A percentile compares a stretch with the other conserved stretches of the same genome.
Evolutionary conservation across 202 grass and related monocot species (phyloP).

Genomic region (Zoysia matrella): DNA sequence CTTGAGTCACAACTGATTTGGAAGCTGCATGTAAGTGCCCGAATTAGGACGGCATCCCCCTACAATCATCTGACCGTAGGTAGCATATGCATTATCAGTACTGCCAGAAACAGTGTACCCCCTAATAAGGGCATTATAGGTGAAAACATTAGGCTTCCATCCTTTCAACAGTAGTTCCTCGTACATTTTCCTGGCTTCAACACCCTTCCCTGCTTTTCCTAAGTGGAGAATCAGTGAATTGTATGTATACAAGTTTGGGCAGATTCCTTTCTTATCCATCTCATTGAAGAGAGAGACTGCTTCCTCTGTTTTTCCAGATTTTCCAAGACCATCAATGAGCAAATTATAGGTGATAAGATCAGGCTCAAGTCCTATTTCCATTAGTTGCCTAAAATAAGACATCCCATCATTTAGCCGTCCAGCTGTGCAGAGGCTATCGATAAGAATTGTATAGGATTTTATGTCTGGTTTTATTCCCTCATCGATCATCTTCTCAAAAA

Average conservation of each 20-base stretch:
- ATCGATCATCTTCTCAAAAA: constrained; percentile 72
- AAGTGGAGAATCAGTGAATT: constrained; percentile 89
- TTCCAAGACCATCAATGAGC: constrained; percentile 80
- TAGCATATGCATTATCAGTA: constrained; percentile 71
- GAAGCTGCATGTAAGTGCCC: constrained; percentile 88
- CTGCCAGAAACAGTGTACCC: constrained; percentile 69
- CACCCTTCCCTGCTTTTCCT: constrained; percentile 70
- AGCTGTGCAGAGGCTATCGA: constrained; percentile 60
- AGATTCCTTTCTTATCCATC: constrained; percentile 77
- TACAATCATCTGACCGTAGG: constrained; percentile 82
- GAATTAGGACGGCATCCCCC: constrained; percentile 79
- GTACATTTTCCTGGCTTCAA: constrained; percentile 81
- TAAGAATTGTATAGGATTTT: constrained; percentile 85
- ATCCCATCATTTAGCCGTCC: constrained; percentile 69
- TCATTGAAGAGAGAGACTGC: constrained; percentile 69
- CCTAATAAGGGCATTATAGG: constrained; percentile 89
- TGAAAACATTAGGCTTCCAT: constrained; percentile 86
- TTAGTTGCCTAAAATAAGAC: constrained; percentile 71
- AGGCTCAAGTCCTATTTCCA: constrained; percentile 63
- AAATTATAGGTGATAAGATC: constrained; percentile 92
- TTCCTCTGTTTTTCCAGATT: constrained; percentile 73
- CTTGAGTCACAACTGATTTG: constrained; percentile 58
- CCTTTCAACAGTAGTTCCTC: constrained; percentile 79
- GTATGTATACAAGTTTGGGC: constrained; percentile 84
- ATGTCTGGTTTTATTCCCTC: constrained; percentile 88